Evolutionary conservation across 305 asterid genomes (phyloP), one percentile per base, ranked within the genome.

Genomic region (Nicotiana rustica): DNA sequence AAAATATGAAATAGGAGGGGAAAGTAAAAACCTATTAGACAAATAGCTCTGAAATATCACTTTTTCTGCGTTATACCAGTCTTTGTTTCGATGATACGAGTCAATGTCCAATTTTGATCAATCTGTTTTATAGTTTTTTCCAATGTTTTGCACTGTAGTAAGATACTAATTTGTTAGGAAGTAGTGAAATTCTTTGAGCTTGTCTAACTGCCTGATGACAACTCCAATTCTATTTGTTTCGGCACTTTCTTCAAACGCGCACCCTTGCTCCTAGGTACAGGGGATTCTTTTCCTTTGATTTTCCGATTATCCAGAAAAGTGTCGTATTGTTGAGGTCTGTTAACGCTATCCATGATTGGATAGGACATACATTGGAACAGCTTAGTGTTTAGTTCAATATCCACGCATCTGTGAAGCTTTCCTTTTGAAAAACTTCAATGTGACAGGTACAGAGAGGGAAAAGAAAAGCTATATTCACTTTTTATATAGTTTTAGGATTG

Each of bases 251-350:
- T 33, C 67, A 19, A 62, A 62, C 35, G 10, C 31, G 3, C 15
- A 10, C 36, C 68, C 35, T 10, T 6, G 35, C 68, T 21, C 36
- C 35, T 21, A 62, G 8, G 17, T 62, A 62, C 36, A 10, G 36
- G 17, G 14, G 6, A 64, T 4, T 5, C 18, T 29, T 29, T 19
- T 19, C 33, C 33, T 19, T 61, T 10, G 5, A 10, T 65, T 14
- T 65, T 29, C 9, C 3, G 10, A 25, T 65, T 0, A 25, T 1
- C 29, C 10, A 25, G 35, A 21, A 64, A 25, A 13, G 38, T 21
- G 69, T 64, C 38, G 31, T 31, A 66, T 66, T 25, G 29, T 66
- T 66, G 19, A 70, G 78, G 78, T 70, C 60, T 12, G 25, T 41
- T 12, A 38, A 18, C 18, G 18, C 35, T 41, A 70, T 41, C 0